These are phyloP conservation scores for Raddia distichophylla DNA, from an alignment of 176 grass and related monocot species.

Conservation along the genomic window DNA sequence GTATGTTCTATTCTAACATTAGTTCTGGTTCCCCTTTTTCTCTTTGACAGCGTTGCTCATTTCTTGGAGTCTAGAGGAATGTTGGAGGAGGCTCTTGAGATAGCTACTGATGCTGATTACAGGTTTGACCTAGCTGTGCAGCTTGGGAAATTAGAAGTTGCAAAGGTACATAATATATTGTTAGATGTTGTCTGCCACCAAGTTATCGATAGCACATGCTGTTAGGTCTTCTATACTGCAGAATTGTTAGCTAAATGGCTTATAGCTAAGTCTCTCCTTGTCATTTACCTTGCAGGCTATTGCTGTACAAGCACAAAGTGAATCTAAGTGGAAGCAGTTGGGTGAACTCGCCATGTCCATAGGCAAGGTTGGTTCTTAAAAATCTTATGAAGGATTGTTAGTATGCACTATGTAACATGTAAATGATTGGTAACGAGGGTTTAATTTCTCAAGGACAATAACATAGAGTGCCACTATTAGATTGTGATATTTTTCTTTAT, in stretches of 20 bases:
- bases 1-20: constrained; percentile 11
- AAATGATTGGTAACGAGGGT: constrained; percentile 1
- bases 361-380: constrained; percentile 75
- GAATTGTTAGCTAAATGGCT: constrained; percentile 1
- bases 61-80: constrained; percentile 98
- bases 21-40: constrained; percentile 16
- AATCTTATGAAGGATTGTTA: constrained; percentile 5
- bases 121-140: constrained; percentile 96
- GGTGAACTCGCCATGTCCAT: constrained; percentile 90
- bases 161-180: constrained; percentile 66
- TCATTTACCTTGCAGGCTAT: constrained; percentile 67
- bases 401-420: constrained; percentile 5
- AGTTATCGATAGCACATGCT: constrained; percentile 26
- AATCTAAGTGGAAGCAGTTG: constrained; percentile 99
- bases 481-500: constrained; percentile 13
- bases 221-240: constrained; percentile 7
- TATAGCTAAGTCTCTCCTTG: constrained; percentile 23
- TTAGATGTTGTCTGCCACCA: constrained; percentile 12
- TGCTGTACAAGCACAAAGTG: constrained; percentile 83
- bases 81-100: constrained; percentile 97
- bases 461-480: not conserved
- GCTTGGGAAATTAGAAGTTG: constrained; percentile 86
- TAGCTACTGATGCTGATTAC: constrained; percentile 97
- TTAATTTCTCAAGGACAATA: constrained; percentile 4
- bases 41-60: constrained; percentile 78